Percentiles rank a stretch among this genome's conserved stretches.
phyloP scores from a whole-genome alignment of 2,329 filamentous ascomycete species.

The Penicillium sp. region DNA sequence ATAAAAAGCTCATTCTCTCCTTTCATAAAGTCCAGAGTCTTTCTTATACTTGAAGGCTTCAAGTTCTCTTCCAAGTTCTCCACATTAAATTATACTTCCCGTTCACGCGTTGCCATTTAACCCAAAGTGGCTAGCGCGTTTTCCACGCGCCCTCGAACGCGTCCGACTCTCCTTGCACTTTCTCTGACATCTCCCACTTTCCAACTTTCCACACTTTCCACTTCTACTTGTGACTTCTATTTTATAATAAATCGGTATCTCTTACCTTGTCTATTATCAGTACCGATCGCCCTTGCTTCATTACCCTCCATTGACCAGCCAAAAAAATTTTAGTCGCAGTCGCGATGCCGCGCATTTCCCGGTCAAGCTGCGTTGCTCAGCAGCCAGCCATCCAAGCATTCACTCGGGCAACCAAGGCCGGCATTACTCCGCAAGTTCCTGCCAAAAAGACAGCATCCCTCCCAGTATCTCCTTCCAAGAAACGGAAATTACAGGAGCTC shows the following conservation, averaged over 20 bases:
- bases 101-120: constrained; percentile 14
- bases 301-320: constrained; percentile 1
- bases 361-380: constrained; percentile 31
- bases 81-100: background rate
- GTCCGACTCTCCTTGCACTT: constrained; percentile 12
- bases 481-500: constrained; percentile 38
- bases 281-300: constrained; percentile 13
- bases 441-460: constrained; percentile 33
- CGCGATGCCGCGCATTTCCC: constrained; percentile 33
- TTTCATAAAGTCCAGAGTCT: background rate
- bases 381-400: constrained; percentile 46
- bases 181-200: constrained; percentile 7
- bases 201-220: constrained; percentile 6
- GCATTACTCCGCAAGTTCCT: constrained; percentile 28
- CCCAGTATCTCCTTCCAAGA: constrained; percentile 39
- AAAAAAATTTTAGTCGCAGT: constrained; percentile 19
- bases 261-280: constrained; percentile 21
- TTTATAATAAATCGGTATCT: constrained; percentile 21
- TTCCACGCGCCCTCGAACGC: constrained; percentile 17
- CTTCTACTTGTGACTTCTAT: constrained; percentile 3
- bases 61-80: background rate
- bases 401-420: constrained; percentile 45
- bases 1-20: background rate
- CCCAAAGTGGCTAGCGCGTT: constrained; percentile 15
- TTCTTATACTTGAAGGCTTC: background rate